Evolutionary conservation across 805 yeast species (phyloP).

Genomic region (Cyberlindnera galapagoensis): DNA sequence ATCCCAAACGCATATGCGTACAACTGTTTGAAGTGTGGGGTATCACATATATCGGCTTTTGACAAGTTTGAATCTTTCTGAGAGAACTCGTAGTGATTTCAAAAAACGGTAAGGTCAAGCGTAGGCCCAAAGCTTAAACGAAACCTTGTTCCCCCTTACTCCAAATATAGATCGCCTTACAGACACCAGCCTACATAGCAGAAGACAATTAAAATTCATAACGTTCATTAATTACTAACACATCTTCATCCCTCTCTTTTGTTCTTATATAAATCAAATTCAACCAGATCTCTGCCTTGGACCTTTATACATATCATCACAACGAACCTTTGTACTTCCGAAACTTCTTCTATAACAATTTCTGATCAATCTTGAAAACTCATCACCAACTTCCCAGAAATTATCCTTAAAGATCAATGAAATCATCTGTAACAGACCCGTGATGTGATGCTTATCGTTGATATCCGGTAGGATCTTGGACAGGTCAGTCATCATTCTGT

Average conservation of each 20-base stretch:
- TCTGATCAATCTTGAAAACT: constrained; percentile 44
- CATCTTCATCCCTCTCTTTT: neutral
- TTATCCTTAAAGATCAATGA: constrained; percentile 33
- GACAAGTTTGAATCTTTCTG: no score
- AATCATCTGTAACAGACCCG: constrained; percentile 48
- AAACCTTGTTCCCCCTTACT: no score
- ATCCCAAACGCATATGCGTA: no score
- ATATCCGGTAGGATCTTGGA: constrained; percentile 35
- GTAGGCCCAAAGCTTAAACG: no score
- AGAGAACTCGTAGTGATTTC: no score
- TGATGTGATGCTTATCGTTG: constrained; percentile 39
- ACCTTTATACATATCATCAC: constrained; percentile 43
- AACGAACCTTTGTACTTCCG: constrained; percentile 40
- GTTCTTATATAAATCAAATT: no score
- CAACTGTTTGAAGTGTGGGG: no score
- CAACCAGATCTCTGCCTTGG: constrained; percentile 24
- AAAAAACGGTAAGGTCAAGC: no score
- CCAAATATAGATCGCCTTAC: no score
- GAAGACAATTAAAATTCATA: neutral
- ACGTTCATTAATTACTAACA: constrained; percentile 1
- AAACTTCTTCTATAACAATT: constrained; percentile 50
- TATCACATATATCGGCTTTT: no score
- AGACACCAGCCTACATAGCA: no score
- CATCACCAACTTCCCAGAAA: constrained; percentile 53
- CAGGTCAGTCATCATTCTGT: constrained; percentile 35